Percentiles rank a stretch among this genome's conserved stretches.
phyloP scores from a whole-genome alignment of 164 flowering plant species.

The Stephania japonica region DNA sequence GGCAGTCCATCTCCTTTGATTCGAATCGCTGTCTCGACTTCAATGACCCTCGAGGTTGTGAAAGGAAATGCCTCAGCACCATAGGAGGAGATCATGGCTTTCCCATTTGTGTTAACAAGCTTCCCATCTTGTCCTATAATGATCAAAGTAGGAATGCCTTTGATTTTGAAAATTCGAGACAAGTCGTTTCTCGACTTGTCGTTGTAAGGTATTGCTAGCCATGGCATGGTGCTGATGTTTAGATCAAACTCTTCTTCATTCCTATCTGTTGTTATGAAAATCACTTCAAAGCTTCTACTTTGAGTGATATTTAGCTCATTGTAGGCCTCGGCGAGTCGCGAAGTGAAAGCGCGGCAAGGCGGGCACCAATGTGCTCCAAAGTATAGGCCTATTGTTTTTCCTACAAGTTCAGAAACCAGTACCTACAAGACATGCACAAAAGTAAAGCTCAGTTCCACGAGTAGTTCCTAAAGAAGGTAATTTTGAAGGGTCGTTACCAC shows the following conservation, averaged over 20 bases:
- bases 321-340: conserved; percentile 39
- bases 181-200: conserved; percentile 44
- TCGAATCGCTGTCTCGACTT: conserved; percentile 30
- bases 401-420: conserved; percentile 34
- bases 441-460: neutral
- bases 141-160: conserved; percentile 45
- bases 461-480: neutral
- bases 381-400: conserved; percentile 56
- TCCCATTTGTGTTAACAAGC: conserved; percentile 39
- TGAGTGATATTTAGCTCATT: conserved; percentile 21
- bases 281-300: conserved; percentile 28
- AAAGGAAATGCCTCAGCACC: conserved; percentile 58
- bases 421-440: conserved; percentile 26
- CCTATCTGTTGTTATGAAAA: conserved; percentile 48
- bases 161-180: conserved; percentile 45
- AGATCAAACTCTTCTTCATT: conserved; percentile 40
- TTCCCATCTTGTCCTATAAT: conserved; percentile 51
- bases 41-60: conserved; percentile 37
- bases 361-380: conserved; percentile 64
- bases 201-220: conserved; percentile 54
- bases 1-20: conserved; percentile 47
- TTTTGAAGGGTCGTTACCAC: too few relatives aligned
- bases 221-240: conserved; percentile 44
- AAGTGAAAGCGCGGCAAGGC: conserved; percentile 46
- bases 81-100: conserved; percentile 37